Base-by-base conservation (phyloP, 495 filamentous ascomycete species). In the Xylaria palmicola region DNA sequence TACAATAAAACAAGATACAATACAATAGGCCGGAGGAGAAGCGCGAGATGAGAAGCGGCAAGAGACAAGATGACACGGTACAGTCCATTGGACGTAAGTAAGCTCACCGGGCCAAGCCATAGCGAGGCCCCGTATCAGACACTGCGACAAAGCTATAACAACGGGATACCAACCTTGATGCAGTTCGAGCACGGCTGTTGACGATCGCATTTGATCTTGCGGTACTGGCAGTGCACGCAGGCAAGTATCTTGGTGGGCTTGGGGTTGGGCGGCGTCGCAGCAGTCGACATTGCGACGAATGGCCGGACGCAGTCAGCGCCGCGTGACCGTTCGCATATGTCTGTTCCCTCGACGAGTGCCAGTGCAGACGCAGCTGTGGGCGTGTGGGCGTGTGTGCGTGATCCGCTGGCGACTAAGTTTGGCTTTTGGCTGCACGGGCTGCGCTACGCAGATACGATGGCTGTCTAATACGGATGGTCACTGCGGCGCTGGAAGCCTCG, bases 171-270 rank as follows among this genome's bases (percentile, higher is more conserved):
- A 56, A 62, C 60, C 69, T 87, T 87, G 34, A 73, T 65, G 62
- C 86, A 89, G 48, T 87, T 85, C 29, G 80, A 75, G 60, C 86
- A 89, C 13, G 86, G 86, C 69, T 86, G 85, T 40, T 78, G 76
- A 37, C 85, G 81, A 65, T 88, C 84, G 66, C 86, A 89, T 60
- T 82, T 84, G 65, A 88, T 80, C 69, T 89, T 89, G 36, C 85
- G 74, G 47, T 80, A 79, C 60, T 86, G 85, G 61, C 86, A 89
- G 7, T 76, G 70, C 6, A 72, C 68, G 48, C 76, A 78, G n/a
- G 76, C 75, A 15, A 78, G 65, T n/a, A 72, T 67, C 27, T 48
- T 54, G 5, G 59, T 36, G 30, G 59, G 59, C 13, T 61, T 61
- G 9, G 32, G 6, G 49, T 37, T 49, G 39, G 49, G 58, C 36